Percentiles rank a stretch among this genome's conserved stretches.
Evolutionary conservation across 1,284 basidiomycete genomes (phyloP).

Genomic region (Neonothopanus nambi): DNA sequence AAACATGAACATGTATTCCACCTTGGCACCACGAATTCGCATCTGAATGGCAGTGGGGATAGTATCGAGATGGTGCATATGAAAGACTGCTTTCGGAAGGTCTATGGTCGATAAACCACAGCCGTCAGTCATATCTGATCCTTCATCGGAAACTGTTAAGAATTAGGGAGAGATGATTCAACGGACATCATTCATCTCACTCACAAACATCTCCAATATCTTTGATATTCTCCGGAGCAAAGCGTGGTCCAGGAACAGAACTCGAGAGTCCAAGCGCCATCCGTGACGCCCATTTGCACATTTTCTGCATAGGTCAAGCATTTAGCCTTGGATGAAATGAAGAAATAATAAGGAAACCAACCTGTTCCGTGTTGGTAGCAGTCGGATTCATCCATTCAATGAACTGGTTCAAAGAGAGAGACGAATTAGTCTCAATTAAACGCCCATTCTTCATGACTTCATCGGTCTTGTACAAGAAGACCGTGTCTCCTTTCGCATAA

Average conservation of each 20-base stretch:
- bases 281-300: conserved; percentile 42
- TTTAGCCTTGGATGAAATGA: background rate
- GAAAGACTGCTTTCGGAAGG: conserved; percentile 28
- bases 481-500: conserved; percentile 36
- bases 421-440: background rate
- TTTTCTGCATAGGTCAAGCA: conserved; percentile 27
- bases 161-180: background rate
- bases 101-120: conserved; percentile 39
- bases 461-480: conserved; percentile 37
- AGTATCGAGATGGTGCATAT: conserved; percentile 27
- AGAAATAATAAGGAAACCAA: conserved; percentile 12
- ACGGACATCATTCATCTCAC: conserved; percentile 18
- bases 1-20: conserved; percentile 1
- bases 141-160: conserved; percentile 14
- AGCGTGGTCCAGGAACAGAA: conserved; percentile 37
- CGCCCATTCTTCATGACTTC: conserved; percentile 24
- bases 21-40: conserved; percentile 39
- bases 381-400: conserved; percentile 37
- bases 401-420: conserved; percentile 29
- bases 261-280: conserved; percentile 39
- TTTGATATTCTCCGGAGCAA: conserved; percentile 26
- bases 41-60: conserved; percentile 42
- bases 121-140: conserved; percentile 44
- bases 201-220: conserved; percentile 33
- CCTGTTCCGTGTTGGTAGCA: conserved; percentile 32